Percentiles rank a stretch among this genome's conserved stretches.
Conservation (phyloP, 371 early-diverging fungal genomes). For the Nematocida ironsii region DNA sequence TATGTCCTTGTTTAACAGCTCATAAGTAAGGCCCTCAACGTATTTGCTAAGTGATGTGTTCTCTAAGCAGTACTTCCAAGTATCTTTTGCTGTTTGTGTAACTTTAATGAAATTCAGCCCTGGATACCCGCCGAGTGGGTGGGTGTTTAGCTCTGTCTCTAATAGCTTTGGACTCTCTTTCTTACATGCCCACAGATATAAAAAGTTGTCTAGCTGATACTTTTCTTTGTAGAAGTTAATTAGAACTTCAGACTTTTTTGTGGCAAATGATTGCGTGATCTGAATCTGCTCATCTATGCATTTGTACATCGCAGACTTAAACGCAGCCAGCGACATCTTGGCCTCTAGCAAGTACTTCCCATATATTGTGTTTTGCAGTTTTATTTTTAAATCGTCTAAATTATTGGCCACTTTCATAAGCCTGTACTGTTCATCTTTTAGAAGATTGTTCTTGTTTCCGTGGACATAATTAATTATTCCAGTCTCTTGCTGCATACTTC, state of each 20-base stretch:
- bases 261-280: conserved; percentile 25
- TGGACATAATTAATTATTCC: conserved; percentile 60
- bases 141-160: conserved; percentile 44
- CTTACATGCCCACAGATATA: conserved; percentile 62
- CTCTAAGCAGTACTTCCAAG: conserved; percentile 66
- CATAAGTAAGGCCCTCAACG: conserved; percentile 52
- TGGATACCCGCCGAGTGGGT: conserved; percentile 64
- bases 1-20: conserved; percentile 61
- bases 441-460: conserved; percentile 62
- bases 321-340: conserved; percentile 11
- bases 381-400: conserved; percentile 65
- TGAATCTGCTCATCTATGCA: conserved; percentile 29
- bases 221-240: conserved; percentile 64
- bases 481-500: conserved; percentile 30
- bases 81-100: conserved; percentile 63
- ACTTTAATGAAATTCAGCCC: conserved; percentile 65
- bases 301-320: conserved; percentile 30
- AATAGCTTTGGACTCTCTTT: conserved; percentile 46
- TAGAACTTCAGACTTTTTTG: conserved; percentile 9
- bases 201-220: conserved; percentile 66
- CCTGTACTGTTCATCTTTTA: conserved; percentile 61
- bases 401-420: conserved; percentile 57
- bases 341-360: conserved; percentile 40
- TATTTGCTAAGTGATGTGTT: conserved; percentile 65
- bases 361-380: conserved; percentile 52